Conservation (phyloP, 352 stramenopile species). For the Globisporangium recalcitrans region DNA sequence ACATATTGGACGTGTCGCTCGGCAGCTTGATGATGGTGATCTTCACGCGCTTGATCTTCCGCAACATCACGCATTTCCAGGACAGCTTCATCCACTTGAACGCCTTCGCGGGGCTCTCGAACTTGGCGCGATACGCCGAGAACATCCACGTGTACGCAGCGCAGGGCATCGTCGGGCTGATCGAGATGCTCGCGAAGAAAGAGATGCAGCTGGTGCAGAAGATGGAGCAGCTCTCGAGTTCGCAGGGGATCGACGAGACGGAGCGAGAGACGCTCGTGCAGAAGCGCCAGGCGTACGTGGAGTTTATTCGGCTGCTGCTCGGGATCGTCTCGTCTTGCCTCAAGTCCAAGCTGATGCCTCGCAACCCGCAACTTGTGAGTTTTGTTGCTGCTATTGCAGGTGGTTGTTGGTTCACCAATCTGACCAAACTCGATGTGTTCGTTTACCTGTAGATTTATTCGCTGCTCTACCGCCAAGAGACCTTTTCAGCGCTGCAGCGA, state of each 20-base stretch:
- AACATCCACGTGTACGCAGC: slow-evolving; percentile 71
- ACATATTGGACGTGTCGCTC: slow-evolving; percentile 70
- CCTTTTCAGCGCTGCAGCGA: slow-evolving; percentile 45
- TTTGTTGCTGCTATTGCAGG: neutral
- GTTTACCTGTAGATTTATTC: slow-evolving; percentile 63
- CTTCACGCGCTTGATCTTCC: slow-evolving; percentile 66
- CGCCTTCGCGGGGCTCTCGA: slow-evolving; percentile 66
- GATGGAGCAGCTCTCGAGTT: slow-evolving; percentile 26
- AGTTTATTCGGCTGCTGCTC: slow-evolving; percentile 70
- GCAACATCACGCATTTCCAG: slow-evolving; percentile 78
- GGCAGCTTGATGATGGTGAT: slow-evolving; percentile 76
- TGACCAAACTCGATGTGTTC: no score
- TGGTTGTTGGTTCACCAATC: neutral
- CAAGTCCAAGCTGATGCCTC: slow-evolving; percentile 54
- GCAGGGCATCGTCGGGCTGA: slow-evolving; percentile 58
- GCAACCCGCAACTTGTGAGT: slow-evolving; percentile 71
- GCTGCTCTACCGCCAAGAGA: slow-evolving; percentile 60
- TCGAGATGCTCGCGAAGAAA: slow-evolving; percentile 77
- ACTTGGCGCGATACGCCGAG: slow-evolving; percentile 63
- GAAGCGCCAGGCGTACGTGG: slow-evolving; percentile 61
- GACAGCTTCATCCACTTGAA: slow-evolving; percentile 79
- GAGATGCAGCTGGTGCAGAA: slow-evolving; percentile 50
- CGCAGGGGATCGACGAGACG: slow-evolving; percentile 18
- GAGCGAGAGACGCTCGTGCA: slow-evolving; percentile 45
- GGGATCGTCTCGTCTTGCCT: slow-evolving; percentile 61